Evolutionary conservation across 2,329 filamentous ascomycete species (phyloP).

Genomic region (Claviceps sorghi): DNA sequence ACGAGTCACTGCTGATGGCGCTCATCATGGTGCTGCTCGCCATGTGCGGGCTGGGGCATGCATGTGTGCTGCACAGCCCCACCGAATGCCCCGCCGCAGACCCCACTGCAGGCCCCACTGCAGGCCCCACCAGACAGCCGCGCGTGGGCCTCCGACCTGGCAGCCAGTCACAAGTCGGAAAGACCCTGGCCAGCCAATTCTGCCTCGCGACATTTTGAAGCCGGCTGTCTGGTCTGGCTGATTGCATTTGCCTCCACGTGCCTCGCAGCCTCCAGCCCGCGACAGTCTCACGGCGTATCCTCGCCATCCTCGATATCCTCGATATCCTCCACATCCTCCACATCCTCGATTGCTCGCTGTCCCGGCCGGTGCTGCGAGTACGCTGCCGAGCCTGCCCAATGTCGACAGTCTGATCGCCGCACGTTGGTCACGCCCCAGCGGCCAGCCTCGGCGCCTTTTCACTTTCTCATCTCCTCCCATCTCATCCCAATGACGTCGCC

Average conservation of each 20-base stretch:
- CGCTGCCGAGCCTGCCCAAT: conserved; percentile 1
- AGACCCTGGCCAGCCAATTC: not conserved
- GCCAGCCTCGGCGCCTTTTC: not conserved
- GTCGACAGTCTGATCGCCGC: conserved; percentile 1
- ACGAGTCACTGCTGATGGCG: too few relatives aligned
- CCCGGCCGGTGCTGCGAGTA: not conserved
- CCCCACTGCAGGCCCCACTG: not conserved
- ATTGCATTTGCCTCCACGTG: conserved; percentile 5
- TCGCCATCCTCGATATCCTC: not conserved
- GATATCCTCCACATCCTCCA: not conserved
- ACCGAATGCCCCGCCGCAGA: not conserved
- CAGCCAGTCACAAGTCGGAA: not conserved
- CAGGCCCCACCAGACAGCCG: not conserved
- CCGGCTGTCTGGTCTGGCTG: too few relatives aligned
- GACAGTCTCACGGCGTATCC: not conserved
- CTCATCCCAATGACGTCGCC: conserved; percentile 6
- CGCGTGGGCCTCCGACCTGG: not conserved
- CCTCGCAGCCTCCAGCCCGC: not conserved
- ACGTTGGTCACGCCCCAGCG: conserved; percentile 3
- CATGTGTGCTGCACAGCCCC: not conserved
- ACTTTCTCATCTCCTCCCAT: not conserved
- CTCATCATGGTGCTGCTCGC: too few relatives aligned
- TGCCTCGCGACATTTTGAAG: not conserved
- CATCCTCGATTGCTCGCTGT: not conserved
- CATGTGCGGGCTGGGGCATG: too few relatives aligned